Evolutionary conservation across 1,284 basidiomycete species (phyloP).

Genomic region (Rhodotorula glutinis): DNA sequence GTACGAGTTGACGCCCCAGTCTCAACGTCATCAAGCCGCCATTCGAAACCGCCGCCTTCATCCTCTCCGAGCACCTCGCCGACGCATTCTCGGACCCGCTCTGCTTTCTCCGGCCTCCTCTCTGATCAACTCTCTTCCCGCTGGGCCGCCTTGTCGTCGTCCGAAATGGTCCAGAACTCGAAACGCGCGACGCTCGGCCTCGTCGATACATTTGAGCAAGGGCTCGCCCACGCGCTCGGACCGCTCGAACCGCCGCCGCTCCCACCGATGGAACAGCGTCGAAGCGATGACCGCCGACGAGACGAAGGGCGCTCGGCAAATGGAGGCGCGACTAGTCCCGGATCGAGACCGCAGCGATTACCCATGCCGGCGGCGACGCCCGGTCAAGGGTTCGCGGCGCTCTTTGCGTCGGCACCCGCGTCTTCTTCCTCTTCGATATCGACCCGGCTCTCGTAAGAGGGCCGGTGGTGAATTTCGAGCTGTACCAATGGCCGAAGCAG

Average conservation of each 20-base stretch:
- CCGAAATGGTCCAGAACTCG: conserved; percentile 32
- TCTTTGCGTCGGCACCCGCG: not conserved
- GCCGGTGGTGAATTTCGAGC: too few relatives aligned
- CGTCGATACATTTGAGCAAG: conserved; percentile 42
- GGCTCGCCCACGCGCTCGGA: conserved; percentile 26
- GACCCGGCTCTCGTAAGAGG: too few relatives aligned
- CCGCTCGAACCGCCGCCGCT: conserved; percentile 31
- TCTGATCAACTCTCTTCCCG: not conserved
- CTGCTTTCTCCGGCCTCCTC: conserved; percentile 2
- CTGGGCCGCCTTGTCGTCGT: conserved; percentile 14
- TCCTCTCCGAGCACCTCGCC: not conserved
- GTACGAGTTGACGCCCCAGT: too few relatives aligned
- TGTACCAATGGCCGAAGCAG: too few relatives aligned
- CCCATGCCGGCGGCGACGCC: not conserved
- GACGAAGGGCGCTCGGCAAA: not conserved
- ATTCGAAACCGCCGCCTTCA: not conserved
- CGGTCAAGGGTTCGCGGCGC: not conserved
- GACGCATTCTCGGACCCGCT: not conserved
- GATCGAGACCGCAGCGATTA: not conserved
- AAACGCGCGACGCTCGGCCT: conserved; percentile 35
- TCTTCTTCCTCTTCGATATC: too few relatives aligned
- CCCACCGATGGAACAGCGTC: not conserved
- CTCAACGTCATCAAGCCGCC: not conserved
- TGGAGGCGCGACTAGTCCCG: not conserved
- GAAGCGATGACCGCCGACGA: not conserved